phyloP scores from a whole-genome alignment of 2,329 filamentous ascomycete species.

The Diaporthe citrichinensis region DNA sequence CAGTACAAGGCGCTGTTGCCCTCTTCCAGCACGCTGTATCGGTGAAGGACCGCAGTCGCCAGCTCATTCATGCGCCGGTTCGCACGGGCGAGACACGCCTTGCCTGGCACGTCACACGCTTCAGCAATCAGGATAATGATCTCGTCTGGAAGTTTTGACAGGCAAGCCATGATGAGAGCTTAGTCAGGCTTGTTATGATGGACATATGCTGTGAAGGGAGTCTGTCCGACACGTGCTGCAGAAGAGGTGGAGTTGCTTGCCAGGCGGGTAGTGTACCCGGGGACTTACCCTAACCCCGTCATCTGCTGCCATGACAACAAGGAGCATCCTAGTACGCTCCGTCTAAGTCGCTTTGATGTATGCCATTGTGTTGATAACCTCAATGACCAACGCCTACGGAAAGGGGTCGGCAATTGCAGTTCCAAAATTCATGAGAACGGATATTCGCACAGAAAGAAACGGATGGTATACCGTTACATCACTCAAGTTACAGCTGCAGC shows the following conservation, averaged over 20 bases:
- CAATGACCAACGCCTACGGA: too few relatives aligned
- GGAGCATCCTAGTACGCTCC: neutral
- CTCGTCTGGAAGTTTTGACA: neutral
- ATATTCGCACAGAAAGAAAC: too few relatives aligned
- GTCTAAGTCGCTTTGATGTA: neutral
- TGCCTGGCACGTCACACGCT: slow-evolving; percentile 5
- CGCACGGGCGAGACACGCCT: neutral
- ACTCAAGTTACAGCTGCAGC: too few relatives aligned
- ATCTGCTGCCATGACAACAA: neutral
- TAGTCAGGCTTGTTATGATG: neutral
- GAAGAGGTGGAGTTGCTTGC: neutral
- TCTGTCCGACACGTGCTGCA: neutral
- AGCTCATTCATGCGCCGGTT: neutral
- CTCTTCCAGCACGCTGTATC: slow-evolving; percentile 4
- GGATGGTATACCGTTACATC: too few relatives aligned
- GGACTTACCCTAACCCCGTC: neutral
- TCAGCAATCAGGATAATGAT: slow-evolving; percentile 5
- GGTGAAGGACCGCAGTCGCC: neutral
- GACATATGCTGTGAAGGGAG: neutral
- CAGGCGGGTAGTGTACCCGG: neutral
- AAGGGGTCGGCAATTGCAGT: too few relatives aligned
- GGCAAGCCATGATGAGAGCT: neutral
- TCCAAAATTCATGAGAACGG: too few relatives aligned
- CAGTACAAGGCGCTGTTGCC: slow-evolving; percentile 10
- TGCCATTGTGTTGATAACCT: too few relatives aligned